Conservation (phyloP, 805 yeast genomes). For the Schwanniomyces occidentalis region DNA sequence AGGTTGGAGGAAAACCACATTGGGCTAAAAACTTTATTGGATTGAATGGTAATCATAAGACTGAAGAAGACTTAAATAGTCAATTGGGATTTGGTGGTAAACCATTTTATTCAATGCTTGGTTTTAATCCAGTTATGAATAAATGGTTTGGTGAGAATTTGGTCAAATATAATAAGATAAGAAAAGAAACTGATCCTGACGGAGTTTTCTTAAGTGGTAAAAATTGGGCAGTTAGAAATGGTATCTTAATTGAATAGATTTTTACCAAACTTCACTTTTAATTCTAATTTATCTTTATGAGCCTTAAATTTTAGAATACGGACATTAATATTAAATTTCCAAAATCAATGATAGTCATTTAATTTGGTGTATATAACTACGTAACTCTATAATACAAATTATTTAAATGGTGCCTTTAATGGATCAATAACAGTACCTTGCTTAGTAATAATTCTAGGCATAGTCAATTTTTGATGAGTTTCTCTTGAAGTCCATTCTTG, state of each 20-base stretch:
- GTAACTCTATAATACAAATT: conserved; percentile 7
- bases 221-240: conserved; percentile 83
- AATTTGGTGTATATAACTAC: conserved; percentile 1
- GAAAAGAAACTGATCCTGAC: conserved; percentile 74
- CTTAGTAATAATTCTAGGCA: conserved; percentile 84
- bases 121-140: conserved; percentile 65
- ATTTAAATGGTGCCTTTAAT: conserved; percentile 78
- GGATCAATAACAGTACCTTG: conserved; percentile 93
- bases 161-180: conserved; percentile 55
- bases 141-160: conserved; percentile 83
- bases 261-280: neutral
- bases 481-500: conserved; percentile 93
- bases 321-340: too few relatives aligned
- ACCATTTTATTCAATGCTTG: conserved; percentile 72
- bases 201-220: conserved; percentile 77
- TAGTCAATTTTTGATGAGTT: conserved; percentile 82
- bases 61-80: conserved; percentile 37
- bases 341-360: too few relatives aligned
- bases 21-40: conserved; percentile 98
- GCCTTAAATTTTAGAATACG: too few relatives aligned
- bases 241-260: conserved; percentile 46
- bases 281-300: too few relatives aligned
- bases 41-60: conserved; percentile 34
- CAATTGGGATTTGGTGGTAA: conserved; percentile 42
- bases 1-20: conserved; percentile 91